phyloP scores from a whole-genome alignment of 2,329 filamentous ascomycete species.

The Pseudocercospora fuligena region DNA sequence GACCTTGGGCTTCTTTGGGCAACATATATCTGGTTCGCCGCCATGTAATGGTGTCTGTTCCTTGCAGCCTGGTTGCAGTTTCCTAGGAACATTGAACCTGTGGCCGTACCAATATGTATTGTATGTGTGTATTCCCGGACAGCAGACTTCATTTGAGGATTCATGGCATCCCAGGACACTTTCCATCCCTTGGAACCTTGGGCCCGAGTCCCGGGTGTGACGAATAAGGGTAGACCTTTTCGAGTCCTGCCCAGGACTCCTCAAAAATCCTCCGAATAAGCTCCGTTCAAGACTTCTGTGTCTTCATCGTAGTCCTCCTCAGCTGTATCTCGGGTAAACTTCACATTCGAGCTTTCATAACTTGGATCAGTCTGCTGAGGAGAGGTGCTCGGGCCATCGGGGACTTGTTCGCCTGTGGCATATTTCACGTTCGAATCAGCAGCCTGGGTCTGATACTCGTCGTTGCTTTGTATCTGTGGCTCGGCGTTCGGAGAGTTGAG shows the following conservation, averaged over 20 bases:
- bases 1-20: not conserved
- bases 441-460: not conserved
- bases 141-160: not conserved
- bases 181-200: not conserved
- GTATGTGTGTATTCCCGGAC: not conserved
- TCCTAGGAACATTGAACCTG: not conserved
- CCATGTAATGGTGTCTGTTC: not conserved
- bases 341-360: not conserved
- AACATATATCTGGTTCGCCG: not conserved
- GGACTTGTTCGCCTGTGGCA: not conserved
- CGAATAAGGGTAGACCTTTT: not conserved
- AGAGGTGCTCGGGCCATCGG: not conserved
- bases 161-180: no score
- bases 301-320: not conserved
- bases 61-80: not conserved
- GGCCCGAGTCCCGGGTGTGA: not conserved
- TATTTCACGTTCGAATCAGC: not conserved
- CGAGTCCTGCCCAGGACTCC: not conserved
- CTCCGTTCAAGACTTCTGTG: not conserved
- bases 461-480: not conserved
- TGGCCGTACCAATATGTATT: not conserved
- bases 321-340: not conserved
- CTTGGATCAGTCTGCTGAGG: not conserved
- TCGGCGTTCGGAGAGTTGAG: not conserved
- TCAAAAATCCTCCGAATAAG: not conserved